These are phyloP conservation scores for Nematocida ironsii DNA, from an alignment of 371 early-diverging fungal species.

Conservation along the genomic window DNA sequence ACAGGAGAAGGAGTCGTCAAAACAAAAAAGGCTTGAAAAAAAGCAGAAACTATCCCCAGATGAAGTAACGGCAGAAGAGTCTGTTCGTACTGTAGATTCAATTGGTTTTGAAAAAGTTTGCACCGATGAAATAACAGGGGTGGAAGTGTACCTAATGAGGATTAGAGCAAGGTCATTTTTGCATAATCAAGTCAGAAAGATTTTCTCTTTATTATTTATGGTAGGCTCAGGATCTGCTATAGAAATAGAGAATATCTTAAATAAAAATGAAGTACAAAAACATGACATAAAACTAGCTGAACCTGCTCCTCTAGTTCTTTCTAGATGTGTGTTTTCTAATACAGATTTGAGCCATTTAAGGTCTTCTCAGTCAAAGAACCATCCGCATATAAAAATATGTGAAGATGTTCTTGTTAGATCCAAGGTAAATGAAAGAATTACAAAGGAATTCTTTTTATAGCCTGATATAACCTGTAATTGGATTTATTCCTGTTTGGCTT, in stretches of 20 bases:
- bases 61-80: conserved; percentile 36
- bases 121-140: background rate
- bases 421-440: conserved; percentile 16
- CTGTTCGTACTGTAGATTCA: conserved; percentile 46
- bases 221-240: conserved; percentile 52
- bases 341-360: conserved; percentile 8
- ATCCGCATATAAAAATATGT: background rate
- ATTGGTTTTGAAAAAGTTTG: conserved; percentile 20
- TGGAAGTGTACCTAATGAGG: conserved; percentile 58
- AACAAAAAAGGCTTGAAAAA: conserved; percentile 52
- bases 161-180: conserved; percentile 66
- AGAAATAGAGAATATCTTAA: conserved; percentile 29
- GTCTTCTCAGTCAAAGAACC: background rate
- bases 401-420: conserved; percentile 2
- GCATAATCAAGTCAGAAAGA: conserved; percentile 70
- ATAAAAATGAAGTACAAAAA: conserved; percentile 17
- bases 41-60: conserved; percentile 50
- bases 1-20: conserved; percentile 72
- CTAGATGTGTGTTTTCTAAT: conserved; percentile 19
- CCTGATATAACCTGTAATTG: too few species aligned
- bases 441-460: background rate
- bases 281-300: conserved; percentile 42
- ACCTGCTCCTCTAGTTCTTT: conserved; percentile 62
- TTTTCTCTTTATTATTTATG: conserved; percentile 57
- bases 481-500: background rate